Evolutionary conservation across 371 early-diverging fungal genomes (phyloP).

Genomic region (Rhizopus stolonifer): DNA sequence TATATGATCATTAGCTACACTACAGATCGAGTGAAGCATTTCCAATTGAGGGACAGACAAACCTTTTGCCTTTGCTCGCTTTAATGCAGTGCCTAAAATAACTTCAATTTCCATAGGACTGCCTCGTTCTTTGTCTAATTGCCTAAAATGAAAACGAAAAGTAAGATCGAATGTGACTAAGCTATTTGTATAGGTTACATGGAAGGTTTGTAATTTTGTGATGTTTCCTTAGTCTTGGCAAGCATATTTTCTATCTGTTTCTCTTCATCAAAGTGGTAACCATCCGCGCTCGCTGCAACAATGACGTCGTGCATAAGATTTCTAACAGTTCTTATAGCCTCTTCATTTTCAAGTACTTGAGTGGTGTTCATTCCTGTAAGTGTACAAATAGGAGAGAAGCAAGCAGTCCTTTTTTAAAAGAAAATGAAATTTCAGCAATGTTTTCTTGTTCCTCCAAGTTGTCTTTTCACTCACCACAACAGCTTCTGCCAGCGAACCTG

Average conservation of each 20-base stretch:
- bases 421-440: background rate
- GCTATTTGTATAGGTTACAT: constrained; percentile 41
- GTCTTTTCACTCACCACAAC: constrained; percentile 69
- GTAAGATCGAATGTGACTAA: background rate
- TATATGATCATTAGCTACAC: constrained; percentile 14
- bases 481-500: constrained; percentile 79
- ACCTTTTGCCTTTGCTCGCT: constrained; percentile 52
- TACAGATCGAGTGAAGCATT: constrained; percentile 13
- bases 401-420: constrained; percentile 61
- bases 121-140: constrained; percentile 62
- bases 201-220: constrained; percentile 61
- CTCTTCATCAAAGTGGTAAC: constrained; percentile 47
- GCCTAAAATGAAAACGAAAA: constrained; percentile 21
- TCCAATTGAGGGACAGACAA: constrained; percentile 48
- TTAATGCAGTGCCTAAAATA: constrained; percentile 63
- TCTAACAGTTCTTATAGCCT: constrained; percentile 47
- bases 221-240: constrained; percentile 43
- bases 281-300: constrained; percentile 49
- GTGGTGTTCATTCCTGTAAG: constrained; percentile 66
- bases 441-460: too few relatives aligned
- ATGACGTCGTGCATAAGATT: constrained; percentile 68
- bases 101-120: constrained; percentile 68
- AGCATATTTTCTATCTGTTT: constrained; percentile 50
- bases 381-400: constrained; percentile 76
- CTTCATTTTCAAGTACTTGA: constrained; percentile 55